These are phyloP conservation scores for Nectriaceae sp. DNA, from an alignment of 2,329 filamentous ascomycete species.

Conservation along the genomic window DNA sequence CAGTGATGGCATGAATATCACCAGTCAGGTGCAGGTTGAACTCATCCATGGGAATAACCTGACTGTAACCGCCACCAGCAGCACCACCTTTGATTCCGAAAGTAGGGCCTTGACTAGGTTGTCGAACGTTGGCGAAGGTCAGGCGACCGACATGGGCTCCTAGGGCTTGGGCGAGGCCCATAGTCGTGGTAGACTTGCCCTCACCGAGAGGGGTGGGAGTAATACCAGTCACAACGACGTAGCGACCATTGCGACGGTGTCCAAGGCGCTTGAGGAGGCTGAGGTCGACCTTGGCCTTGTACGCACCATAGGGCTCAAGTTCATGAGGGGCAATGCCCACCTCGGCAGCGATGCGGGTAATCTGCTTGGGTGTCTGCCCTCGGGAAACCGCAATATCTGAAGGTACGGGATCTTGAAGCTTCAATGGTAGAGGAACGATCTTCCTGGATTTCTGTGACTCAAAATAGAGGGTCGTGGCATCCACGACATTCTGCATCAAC, in stretches of 20 bases:
- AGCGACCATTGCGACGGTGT: constrained; percentile 86
- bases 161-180: constrained; percentile 91
- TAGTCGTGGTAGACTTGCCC: constrained; percentile 97
- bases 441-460: constrained; percentile 79
- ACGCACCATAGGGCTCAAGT: constrained; percentile 89
- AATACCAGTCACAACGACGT: constrained; percentile 92
- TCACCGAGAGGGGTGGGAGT: constrained; percentile 96
- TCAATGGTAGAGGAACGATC: constrained; percentile 81
- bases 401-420: constrained; percentile 79
- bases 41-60: constrained; percentile 99
- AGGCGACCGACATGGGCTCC: constrained; percentile 85
- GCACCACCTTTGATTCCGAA: constrained; percentile 99
- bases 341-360: constrained; percentile 81
- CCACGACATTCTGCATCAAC: constrained; percentile 93
- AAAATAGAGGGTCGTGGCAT: constrained; percentile 79
- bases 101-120: constrained; percentile 95
- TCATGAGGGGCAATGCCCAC: constrained; percentile 87
- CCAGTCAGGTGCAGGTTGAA: constrained; percentile 98
- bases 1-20: constrained; percentile 96
- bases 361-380: constrained; percentile 86
- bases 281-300: constrained; percentile 95
- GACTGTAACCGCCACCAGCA: constrained; percentile 95
- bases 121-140: constrained; percentile 93
- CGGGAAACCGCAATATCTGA: constrained; percentile 93
- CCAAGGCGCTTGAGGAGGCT: constrained; percentile 78